Base-by-base conservation (phyloP, 1,284 basidiomycete genomes). In the Sporisorium sorghi region DNA sequence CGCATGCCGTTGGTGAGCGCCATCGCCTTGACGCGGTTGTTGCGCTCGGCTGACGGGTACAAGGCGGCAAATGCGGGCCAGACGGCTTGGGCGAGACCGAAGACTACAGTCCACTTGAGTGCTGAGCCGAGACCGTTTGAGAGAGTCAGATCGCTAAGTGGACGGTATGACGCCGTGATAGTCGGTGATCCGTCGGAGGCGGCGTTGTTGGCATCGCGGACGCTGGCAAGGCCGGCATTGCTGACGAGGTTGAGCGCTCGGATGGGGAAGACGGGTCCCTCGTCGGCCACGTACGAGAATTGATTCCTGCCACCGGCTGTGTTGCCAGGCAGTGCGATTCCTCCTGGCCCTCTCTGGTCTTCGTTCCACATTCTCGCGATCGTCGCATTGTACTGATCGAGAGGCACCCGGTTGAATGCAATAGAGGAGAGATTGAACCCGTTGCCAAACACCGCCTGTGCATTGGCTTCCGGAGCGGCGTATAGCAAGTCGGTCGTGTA, bases 1-100 rank as follows among this genome's bases (percentile, higher is more conserved):
- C 89, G 88, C 32, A 92, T 86, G 0, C 92, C 92, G 79, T 93
- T 93, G 33, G 90, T 91, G 28, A 91, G 85, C 68, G 91, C 90
- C 90, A 91, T 93, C 6, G 90, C 91, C 84, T 90, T 91, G 2
- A 90, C 91, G 42, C 88, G 89, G 9, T 89, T 90, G 44, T 87
- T 87, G 28, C 89, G 88, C 80, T 91, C 91, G 71, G 87, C 88
- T 17, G 89, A 88, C 7, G 92, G 90, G 81, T 93, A 93, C 14
- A 93, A 82, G 10, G 90, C 87, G 68, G 90, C 92, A 84, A 93
- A 93, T 0, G 92, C 91, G 2, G 92, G 91, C 82, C 89, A 93
- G 0, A 91, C 89, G 17, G 90, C 87, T 89, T 91, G 74, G 0
- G 60, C 72, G n/a, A 74, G 43, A 0, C 72, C 72, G 24, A 74